These are phyloP conservation scores for cucumber (Cucumis sativus) DNA, from an alignment of 306 rosid species.

Conservation along the genomic window DNA sequence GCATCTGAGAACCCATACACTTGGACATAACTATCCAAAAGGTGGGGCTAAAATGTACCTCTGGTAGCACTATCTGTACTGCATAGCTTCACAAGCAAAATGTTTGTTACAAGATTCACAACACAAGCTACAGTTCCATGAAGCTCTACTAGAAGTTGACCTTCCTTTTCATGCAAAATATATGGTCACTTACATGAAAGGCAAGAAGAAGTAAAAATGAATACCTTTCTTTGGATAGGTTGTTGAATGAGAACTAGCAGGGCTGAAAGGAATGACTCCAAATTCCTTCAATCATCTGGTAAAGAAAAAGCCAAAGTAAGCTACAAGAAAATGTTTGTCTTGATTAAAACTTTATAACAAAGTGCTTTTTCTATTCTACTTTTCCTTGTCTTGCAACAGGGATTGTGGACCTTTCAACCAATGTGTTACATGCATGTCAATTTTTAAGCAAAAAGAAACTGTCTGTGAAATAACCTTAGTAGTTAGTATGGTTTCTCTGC, in stretches of 20 bases:
- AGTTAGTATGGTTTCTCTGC: neutral
- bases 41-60: neutral
- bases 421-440: neutral
- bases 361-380: neutral
- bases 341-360: neutral
- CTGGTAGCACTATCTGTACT: neutral
- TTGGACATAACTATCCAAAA: neutral
- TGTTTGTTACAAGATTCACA: neutral
- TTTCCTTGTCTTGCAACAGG: neutral
- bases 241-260: neutral
- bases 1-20: slow-evolving; percentile 26
- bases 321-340: neutral
- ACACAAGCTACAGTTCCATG: neutral
- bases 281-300: neutral
- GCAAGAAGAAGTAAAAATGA: neutral
- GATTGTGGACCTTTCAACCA: neutral
- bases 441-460: neutral
- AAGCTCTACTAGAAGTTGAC: neutral
- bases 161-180: neutral
- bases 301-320: neutral
- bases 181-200: neutral
- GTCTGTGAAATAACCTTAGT: neutral
- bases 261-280: neutral
- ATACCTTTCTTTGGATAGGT: neutral
- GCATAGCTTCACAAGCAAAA: neutral